Evolutionary conservation across 441 rosid genomes (phyloP).

Genomic region (Arabidopsis lyrata): DNA sequence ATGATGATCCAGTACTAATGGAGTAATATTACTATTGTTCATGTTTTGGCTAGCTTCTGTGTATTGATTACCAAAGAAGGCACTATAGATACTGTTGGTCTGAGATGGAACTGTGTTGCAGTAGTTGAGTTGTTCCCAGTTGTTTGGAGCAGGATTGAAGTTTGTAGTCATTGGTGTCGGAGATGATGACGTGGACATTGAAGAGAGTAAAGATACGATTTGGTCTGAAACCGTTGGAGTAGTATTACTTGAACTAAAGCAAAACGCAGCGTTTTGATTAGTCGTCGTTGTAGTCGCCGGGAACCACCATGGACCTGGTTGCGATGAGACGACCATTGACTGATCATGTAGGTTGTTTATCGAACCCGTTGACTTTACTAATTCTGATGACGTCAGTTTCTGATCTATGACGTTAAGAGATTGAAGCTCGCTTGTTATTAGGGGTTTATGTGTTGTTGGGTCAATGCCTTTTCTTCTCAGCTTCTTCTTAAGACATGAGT

Average conservation of each 20-base stretch:
- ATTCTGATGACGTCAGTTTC: conserved; percentile 40
- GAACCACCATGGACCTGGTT: conserved; percentile 28
- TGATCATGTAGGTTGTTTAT: conserved; percentile 33
- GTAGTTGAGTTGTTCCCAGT: conserved; percentile 47
- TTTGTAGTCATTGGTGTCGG: conserved; percentile 42
- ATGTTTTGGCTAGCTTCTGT: conserved; percentile 34
- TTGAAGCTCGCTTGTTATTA: conserved; percentile 58
- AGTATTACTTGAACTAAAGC: conserved; percentile 27
- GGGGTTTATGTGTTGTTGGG: conserved; percentile 90
- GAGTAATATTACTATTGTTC: conserved; percentile 18
- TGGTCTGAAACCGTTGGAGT: conserved; percentile 43
- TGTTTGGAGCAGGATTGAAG: conserved; percentile 43
- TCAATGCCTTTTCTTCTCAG: conserved; percentile 89
- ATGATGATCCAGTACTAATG: conserved; percentile 19
- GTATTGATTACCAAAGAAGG: conserved; percentile 44
- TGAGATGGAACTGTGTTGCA: conserved; percentile 43
- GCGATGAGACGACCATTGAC: conserved; percentile 28
- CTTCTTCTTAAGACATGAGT: conserved; percentile 92
- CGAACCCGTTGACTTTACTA: conserved; percentile 46
- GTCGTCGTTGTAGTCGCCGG: neutral
- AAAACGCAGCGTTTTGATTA: conserved; percentile 44
- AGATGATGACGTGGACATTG: conserved; percentile 47
- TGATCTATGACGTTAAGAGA: conserved; percentile 55
- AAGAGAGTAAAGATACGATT: conserved; percentile 40
- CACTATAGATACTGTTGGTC: conserved; percentile 41